These are phyloP conservation scores for Zasmidium cellare DNA, from an alignment of 2,329 filamentous ascomycete genomes.

Conservation along the genomic window DNA sequence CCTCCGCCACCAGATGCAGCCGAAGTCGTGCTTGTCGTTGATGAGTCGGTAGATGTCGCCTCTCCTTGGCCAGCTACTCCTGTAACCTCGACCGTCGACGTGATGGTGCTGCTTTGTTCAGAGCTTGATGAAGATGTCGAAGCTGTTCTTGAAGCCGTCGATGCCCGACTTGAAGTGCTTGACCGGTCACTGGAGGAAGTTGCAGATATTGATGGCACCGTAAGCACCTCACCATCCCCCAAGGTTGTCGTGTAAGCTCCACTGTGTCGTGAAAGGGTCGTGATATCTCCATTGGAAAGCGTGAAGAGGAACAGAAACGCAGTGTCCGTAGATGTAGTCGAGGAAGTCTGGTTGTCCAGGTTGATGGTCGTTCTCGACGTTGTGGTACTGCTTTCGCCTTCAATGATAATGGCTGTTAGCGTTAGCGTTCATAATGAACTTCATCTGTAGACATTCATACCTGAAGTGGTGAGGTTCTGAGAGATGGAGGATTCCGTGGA, in stretches of 20 bases:
- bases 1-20: conserved; percentile 6
- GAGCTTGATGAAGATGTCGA: background rate
- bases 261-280: conserved; percentile 24
- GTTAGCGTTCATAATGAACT: conserved; percentile 11
- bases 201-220: conserved; percentile 20
- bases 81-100: conserved; percentile 4
- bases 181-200: conserved; percentile 8
- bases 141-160: conserved; percentile 3
- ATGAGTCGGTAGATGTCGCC: conserved; percentile 8
- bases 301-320: conserved; percentile 25
- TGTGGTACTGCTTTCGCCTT: conserved; percentile 19
- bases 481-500: conserved; percentile 6
- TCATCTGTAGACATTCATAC: conserved; percentile 7
- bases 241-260: conserved; percentile 29
- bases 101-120: conserved; percentile 16
- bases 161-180: background rate
- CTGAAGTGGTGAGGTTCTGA: conserved; percentile 27
- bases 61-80: conserved; percentile 8
- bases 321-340: conserved; percentile 13
- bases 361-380: conserved; percentile 23
- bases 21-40: conserved; percentile 11
- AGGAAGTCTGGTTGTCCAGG: conserved; percentile 1
- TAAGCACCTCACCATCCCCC: conserved; percentile 23
- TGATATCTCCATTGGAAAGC: conserved; percentile 25
- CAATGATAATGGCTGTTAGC: conserved; percentile 18